These are phyloP conservation scores for Bathelium albidoporum DNA, from an alignment of 495 filamentous ascomycete species.

Conservation along the genomic window DNA sequence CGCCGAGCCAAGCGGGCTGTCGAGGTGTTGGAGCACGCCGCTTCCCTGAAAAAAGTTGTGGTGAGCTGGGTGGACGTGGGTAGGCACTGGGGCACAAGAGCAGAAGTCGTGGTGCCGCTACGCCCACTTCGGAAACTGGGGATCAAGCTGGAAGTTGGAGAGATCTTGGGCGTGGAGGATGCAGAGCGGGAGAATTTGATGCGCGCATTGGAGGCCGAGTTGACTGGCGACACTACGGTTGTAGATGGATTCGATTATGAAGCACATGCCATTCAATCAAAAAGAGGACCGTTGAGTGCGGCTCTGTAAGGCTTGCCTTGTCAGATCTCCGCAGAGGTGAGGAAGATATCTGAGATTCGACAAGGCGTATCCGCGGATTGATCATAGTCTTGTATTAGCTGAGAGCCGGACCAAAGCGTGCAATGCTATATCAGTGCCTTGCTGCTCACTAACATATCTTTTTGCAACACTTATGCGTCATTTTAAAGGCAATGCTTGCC, in stretches of 20 bases:
- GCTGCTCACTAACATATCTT: no score
- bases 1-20: slow-evolving; percentile 13
- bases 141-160: slow-evolving; percentile 13
- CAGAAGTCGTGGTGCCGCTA: slow-evolving; percentile 12
- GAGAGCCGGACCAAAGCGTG: no score
- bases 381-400: no score
- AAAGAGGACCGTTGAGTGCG: no score
- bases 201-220: slow-evolving; percentile 10
- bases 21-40: slow-evolving; percentile 10
- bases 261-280: neutral
- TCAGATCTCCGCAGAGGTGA: no score
- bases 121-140: neutral
- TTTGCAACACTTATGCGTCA: no score
- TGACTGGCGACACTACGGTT: neutral
- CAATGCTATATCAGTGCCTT: no score
- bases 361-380: no score
- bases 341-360: no score
- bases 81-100: slow-evolving; percentile 12
- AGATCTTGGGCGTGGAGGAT: slow-evolving; percentile 14
- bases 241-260: neutral
- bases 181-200: slow-evolving; percentile 11
- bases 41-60: slow-evolving; percentile 7
- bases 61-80: slow-evolving; percentile 19
- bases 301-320: no score
- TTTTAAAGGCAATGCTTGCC: no score